Evolutionary conservation across 257 asterid genomes (phyloP).

Genomic region (Solanum clarkiae): DNA sequence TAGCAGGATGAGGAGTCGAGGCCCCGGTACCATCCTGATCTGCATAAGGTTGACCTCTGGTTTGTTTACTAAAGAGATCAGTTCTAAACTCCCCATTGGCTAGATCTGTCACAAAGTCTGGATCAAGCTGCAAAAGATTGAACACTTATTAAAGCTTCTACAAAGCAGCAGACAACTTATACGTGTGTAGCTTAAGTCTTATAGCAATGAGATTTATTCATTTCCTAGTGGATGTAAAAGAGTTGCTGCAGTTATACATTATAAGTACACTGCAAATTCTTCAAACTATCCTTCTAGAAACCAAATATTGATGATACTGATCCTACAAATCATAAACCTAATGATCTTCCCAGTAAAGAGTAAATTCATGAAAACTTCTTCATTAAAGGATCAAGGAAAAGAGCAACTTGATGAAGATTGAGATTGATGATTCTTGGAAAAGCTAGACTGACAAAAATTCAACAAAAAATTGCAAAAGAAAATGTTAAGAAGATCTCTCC

Average conservation of each 20-base stretch:
- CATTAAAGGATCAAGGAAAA: not conserved
- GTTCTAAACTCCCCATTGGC: conserved; percentile 38
- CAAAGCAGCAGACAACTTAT: not conserved
- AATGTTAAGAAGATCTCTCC: not conserved
- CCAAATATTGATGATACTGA: not conserved
- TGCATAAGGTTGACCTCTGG: conserved; percentile 15
- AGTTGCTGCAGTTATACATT: not conserved
- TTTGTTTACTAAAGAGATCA: conserved; percentile 22
- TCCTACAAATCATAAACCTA: not conserved
- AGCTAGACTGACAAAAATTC: not conserved
- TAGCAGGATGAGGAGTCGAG: conserved; percentile 39
- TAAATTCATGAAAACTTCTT: not conserved
- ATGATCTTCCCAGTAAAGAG: not conserved
- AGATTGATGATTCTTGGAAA: not conserved
- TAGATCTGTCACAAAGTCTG: conserved; percentile 31
- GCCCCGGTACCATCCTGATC: conserved; percentile 33
- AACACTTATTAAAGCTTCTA: not conserved
- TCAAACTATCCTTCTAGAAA: not conserved
- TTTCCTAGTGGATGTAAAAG: not conserved
- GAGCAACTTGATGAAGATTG: not conserved
- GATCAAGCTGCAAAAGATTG: conserved; percentile 42
- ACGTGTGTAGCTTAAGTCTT: not conserved
- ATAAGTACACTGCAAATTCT: not conserved
- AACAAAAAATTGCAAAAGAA: not conserved
- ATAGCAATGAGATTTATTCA: not conserved